These are phyloP conservation scores for Ganoderma lingzhi DNA, from an alignment of 1,284 basidiomycete genomes.

Conservation along the genomic window DNA sequence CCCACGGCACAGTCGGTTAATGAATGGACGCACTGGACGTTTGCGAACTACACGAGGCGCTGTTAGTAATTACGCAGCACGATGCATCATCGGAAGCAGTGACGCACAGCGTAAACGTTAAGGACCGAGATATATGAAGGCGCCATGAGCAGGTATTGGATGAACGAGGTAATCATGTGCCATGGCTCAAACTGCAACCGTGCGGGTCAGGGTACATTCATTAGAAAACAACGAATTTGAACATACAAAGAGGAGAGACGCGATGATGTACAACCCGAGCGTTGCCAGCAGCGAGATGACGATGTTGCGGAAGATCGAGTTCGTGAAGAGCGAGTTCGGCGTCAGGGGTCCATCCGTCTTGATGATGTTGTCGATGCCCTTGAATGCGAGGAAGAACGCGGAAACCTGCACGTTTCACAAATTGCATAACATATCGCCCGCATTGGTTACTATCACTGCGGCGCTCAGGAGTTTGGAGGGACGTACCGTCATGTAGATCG, in stretches of 20 bases:
- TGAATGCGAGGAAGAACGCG: constrained; percentile 83
- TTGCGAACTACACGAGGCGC: constrained; percentile 67
- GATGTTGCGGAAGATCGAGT: constrained; percentile 86
- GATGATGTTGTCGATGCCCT: constrained; percentile 73
- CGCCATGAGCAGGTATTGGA: constrained; percentile 92
- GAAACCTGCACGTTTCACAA: constrained; percentile 58
- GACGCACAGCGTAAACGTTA: constrained; percentile 85
- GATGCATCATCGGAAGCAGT: constrained; percentile 11
- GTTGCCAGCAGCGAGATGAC: constrained; percentile 89
- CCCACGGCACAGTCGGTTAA: constrained; percentile 7
- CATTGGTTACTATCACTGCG: background rate
- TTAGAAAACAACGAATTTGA: background rate
- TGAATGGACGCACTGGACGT: constrained; percentile 69
- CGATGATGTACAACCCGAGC: constrained; percentile 83
- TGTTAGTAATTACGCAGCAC: constrained; percentile 23
- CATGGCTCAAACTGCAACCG: constrained; percentile 80
- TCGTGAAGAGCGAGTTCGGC: constrained; percentile 69
- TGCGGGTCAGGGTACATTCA: constrained; percentile 14
- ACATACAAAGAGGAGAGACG: constrained; percentile 86
- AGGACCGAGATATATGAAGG: constrained; percentile 94
- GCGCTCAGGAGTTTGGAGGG: background rate
- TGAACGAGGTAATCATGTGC: constrained; percentile 94
- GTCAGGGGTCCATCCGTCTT: constrained; percentile 55
- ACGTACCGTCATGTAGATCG: constrained; percentile 90
- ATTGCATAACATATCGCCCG: constrained; percentile 6